Evolutionary conservation across 2,329 filamentous ascomycete species (phyloP).

Genomic region (Xylariaceae sp.): DNA sequence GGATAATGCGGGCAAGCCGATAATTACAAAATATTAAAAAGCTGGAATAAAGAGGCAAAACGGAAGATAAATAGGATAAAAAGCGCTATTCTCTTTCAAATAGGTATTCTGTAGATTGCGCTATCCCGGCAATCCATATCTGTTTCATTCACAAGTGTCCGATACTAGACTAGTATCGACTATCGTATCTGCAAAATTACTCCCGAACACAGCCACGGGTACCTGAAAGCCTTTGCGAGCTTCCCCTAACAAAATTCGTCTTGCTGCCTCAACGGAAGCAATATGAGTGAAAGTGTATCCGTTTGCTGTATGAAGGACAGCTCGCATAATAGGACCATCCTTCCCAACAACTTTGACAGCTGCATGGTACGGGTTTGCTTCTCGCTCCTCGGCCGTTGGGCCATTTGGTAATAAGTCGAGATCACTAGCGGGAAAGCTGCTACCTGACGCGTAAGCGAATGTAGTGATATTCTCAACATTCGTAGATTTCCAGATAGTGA

Average conservation of each 20-base stretch:
- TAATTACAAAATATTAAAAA: too few relatives aligned
- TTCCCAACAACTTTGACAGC: slow-evolving; percentile 18
- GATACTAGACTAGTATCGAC: too few relatives aligned
- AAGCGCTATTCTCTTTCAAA: too few relatives aligned
- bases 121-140: too few relatives aligned
- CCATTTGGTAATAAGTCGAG: slow-evolving; percentile 25
- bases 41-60: too few relatives aligned
- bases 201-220: too few relatives aligned
- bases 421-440: slow-evolving; percentile 13
- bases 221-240: too few relatives aligned
- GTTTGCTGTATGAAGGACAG: slow-evolving; percentile 33
- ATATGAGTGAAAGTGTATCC: slow-evolving; percentile 33
- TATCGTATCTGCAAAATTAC: too few relatives aligned
- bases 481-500: slow-evolving; percentile 32
- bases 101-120: too few relatives aligned
- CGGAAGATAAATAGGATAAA: too few relatives aligned
- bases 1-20: too few relatives aligned
- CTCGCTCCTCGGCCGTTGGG: slow-evolving; percentile 26
- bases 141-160: too few relatives aligned
- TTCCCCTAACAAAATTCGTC: slow-evolving; percentile 24
- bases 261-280: slow-evolving; percentile 29
- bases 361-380: slow-evolving; percentile 31
- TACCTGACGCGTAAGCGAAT: slow-evolving; percentile 16
- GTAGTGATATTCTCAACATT: slow-evolving; percentile 27
- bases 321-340: slow-evolving; percentile 10